Percentiles rank a stretch among this genome's conserved stretches.
Evolutionary conservation across 1,139 yeast species (phyloP).

Genomic region (Petasospora fabianii): DNA sequence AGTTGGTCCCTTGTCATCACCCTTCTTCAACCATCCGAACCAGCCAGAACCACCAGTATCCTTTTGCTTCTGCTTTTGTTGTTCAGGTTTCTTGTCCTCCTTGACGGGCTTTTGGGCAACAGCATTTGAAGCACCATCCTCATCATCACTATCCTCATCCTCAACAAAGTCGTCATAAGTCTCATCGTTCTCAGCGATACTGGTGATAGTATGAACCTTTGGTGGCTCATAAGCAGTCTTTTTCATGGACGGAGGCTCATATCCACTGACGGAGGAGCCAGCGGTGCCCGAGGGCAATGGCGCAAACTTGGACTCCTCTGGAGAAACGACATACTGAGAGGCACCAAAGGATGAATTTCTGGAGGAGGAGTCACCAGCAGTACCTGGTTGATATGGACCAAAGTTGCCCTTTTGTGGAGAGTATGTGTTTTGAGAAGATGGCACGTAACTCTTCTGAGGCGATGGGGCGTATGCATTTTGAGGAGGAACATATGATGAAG

Average conservation of each 20-base stretch:
- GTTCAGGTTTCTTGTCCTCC: conserved; percentile 18
- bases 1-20: conserved; percentile 55
- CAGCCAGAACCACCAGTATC: conserved; percentile 29
- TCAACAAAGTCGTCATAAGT: conserved; percentile 43
- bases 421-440: conserved; percentile 6
- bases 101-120: conserved; percentile 23
- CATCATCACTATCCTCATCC: conserved; percentile 36
- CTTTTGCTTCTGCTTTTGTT: conserved; percentile 23
- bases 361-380: conserved; percentile 10
- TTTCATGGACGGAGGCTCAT: conserved; percentile 22
- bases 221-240: conserved; percentile 24
- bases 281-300: conserved; percentile 9
- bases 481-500: conserved; percentile 3
- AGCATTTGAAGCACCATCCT: conserved; percentile 37
- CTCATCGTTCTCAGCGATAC: conserved; percentile 26
- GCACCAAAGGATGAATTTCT: conserved; percentile 7
- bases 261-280: too few species aligned
- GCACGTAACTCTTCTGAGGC: not conserved
- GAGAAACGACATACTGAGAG: not conserved
- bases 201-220: conserved; percentile 18
- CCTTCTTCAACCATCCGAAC: conserved; percentile 44
- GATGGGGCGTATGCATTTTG: conserved; percentile 14
- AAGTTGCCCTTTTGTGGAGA: conserved; percentile 17
- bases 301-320: conserved; percentile 12
- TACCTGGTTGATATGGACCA: conserved; percentile 18